phyloP scores from a whole-genome alignment of 306 rosid species.

The Fragaria iinumae region DNA sequence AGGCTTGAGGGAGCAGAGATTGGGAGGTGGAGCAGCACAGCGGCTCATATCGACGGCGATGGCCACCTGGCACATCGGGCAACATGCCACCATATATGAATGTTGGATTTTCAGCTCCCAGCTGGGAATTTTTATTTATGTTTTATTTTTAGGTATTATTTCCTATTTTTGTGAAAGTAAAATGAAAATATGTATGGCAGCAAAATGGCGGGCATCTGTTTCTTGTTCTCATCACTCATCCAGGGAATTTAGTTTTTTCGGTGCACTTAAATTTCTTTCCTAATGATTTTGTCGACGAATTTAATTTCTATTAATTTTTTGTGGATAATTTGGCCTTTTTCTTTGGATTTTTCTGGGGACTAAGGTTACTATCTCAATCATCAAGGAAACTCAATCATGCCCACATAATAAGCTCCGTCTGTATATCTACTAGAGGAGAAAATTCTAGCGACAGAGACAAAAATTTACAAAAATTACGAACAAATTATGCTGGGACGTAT shows the following conservation, averaged over 20 bases:
- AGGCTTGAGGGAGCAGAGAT: slow-evolving; percentile 35
- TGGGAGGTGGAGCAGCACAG: slow-evolving; percentile 31
- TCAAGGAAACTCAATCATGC: not conserved
- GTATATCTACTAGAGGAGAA: not conserved
- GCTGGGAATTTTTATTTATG: not conserved
- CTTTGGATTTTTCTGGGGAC: not conserved
- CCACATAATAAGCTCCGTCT: not conserved
- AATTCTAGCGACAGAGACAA: no score
- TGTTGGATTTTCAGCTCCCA: not conserved
- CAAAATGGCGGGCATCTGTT: slow-evolving; percentile 25
- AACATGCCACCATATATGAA: slow-evolving; percentile 52
- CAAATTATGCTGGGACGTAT: not conserved
- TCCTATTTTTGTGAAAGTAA: slow-evolving; percentile 15
- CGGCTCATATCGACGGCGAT: slow-evolving; percentile 53
- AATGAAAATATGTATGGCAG: slow-evolving; percentile 20
- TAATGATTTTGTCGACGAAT: not conserved
- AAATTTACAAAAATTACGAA: not conserved
- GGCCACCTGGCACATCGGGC: slow-evolving; percentile 56
- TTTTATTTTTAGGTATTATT: not conserved
- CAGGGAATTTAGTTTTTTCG: not conserved
- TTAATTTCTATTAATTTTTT: not conserved
- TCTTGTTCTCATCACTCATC: not conserved
- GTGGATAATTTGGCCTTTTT: slow-evolving; percentile 5
- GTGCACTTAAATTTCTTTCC: not conserved
- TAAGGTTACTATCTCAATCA: not conserved